Conservation (phyloP, 257 asterid species). For the Eustoma russellianum region DNA sequence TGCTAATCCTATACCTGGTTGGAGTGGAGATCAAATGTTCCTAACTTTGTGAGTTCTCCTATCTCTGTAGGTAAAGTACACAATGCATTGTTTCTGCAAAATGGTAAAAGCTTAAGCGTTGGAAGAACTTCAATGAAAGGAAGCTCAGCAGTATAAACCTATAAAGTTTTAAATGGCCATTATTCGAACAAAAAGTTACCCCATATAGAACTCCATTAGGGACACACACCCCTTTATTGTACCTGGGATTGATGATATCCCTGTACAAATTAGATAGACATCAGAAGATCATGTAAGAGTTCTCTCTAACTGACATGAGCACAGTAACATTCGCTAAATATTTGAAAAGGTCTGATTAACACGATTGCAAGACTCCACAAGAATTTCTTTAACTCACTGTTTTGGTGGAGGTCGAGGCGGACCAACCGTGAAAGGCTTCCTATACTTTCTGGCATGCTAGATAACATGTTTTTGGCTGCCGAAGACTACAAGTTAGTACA, state of each 20-base stretch:
- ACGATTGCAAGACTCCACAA: not conserved
- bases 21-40: slow-evolving; percentile 94
- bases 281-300: slow-evolving; percentile 8
- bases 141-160: slow-evolving; percentile 8
- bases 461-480: slow-evolving; percentile 68
- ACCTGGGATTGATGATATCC: slow-evolving; percentile 77
- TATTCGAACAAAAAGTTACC: slow-evolving; percentile 29
- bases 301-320: not conserved
- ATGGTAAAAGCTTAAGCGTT: slow-evolving; percentile 1
- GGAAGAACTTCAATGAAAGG: not conserved
- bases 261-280: slow-evolving; percentile 32
- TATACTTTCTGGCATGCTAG: slow-evolving; percentile 65
- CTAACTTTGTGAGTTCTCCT: slow-evolving; percentile 63
- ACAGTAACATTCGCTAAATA: not conserved
- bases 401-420: slow-evolving; percentile 86
- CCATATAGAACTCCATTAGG: slow-evolving; percentile 82
- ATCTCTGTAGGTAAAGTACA: slow-evolving; percentile 72
- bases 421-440: slow-evolving; percentile 73
- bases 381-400: slow-evolving; percentile 54
- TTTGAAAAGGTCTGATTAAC: not conserved
- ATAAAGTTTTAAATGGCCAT: not conserved
- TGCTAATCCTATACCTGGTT: slow-evolving; percentile 55
- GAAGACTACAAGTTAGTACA: slow-evolving; percentile 12
- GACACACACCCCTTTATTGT: slow-evolving; percentile 77
- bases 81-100: slow-evolving; percentile 58